Evolutionary conservation across 768 basidiomycete species (phyloP).

Genomic region (Pseudohyphozyma bogoriensis): DNA sequence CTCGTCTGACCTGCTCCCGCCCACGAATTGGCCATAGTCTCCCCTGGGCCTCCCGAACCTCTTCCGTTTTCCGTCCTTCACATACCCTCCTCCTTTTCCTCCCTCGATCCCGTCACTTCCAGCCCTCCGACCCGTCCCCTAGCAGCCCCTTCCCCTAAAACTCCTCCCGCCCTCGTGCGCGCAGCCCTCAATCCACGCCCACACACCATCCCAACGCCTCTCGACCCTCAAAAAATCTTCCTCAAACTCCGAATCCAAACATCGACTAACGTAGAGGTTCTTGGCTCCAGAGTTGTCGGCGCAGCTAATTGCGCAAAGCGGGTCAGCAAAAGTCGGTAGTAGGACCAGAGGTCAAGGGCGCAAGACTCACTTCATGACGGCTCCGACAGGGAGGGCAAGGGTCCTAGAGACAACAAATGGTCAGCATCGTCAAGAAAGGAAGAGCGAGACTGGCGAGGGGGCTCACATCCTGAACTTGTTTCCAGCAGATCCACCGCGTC

Average conservation of each 20-base stretch:
- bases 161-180: too few relatives aligned
- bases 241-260: background rate
- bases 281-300: constrained; percentile 99
- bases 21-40: too few relatives aligned
- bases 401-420: too few relatives aligned
- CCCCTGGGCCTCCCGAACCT: too few relatives aligned
- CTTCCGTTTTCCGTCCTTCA: background rate
- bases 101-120: background rate
- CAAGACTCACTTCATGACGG: constrained; percentile 38
- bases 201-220: too few relatives aligned
- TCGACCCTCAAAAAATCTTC: too few relatives aligned
- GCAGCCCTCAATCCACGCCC: too few relatives aligned
- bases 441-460: too few relatives aligned
- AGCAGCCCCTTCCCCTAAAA: too few relatives aligned
- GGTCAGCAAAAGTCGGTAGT: constrained; percentile 56
- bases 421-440: too few relatives aligned
- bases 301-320: constrained; percentile 42
- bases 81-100: background rate
- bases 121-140: background rate
- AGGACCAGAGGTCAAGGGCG: constrained; percentile 29
- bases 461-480: constrained; percentile 95
- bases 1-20: too few relatives aligned
- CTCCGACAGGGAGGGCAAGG: constrained; percentile 71
- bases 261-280: constrained; percentile 55
- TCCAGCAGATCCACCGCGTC: constrained; percentile 62